Percentiles rank a stretch among this genome's conserved stretches.
Evolutionary conservation across 31 red algal genomes (phyloP).

Genomic region (Porphyra umbilicalis): DNA sequence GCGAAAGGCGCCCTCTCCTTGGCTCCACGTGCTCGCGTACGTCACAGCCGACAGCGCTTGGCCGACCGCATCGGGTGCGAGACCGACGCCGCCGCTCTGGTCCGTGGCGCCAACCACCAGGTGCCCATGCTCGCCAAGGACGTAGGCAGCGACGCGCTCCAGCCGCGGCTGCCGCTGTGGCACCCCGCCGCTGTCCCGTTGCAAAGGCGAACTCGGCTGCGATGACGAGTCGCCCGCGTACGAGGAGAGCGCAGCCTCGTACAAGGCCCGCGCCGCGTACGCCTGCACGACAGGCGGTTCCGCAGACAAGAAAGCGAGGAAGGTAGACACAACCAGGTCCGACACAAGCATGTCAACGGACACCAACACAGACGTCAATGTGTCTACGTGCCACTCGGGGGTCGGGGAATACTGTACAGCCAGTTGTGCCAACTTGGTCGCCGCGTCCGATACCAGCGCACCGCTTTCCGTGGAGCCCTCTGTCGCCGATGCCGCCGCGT

Average conservation of each 20-base stretch:
- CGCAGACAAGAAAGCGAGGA: conserved; percentile 9
- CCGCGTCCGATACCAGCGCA: conserved; percentile 4
- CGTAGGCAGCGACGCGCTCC: conserved; percentile 45
- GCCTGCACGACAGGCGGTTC: neutral
- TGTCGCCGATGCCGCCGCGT: conserved; percentile 15
- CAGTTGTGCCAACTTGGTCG: neutral
- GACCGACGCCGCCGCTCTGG: neutral
- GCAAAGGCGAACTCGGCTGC: neutral
- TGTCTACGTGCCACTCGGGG: neutral
- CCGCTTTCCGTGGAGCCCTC: conserved; percentile 36
- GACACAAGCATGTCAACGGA: conserved; percentile 36
- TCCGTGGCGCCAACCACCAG: no score
- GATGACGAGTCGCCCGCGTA: neutral
- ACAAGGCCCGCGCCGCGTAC: neutral
- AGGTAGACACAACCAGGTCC: conserved; percentile 33
- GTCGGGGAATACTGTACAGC: neutral
- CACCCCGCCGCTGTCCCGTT: neutral
- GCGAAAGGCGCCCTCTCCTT: neutral
- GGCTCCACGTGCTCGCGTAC: neutral
- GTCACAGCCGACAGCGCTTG: neutral
- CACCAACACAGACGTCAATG: conserved; percentile 2
- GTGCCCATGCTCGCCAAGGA: conserved; percentile 56
- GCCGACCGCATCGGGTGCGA: neutral
- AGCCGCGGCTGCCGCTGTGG: conserved; percentile 17
- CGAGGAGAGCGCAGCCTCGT: neutral